Conservation (phyloP, 1,284 basidiomycete species). For the Leccinum pachyderme region DNA sequence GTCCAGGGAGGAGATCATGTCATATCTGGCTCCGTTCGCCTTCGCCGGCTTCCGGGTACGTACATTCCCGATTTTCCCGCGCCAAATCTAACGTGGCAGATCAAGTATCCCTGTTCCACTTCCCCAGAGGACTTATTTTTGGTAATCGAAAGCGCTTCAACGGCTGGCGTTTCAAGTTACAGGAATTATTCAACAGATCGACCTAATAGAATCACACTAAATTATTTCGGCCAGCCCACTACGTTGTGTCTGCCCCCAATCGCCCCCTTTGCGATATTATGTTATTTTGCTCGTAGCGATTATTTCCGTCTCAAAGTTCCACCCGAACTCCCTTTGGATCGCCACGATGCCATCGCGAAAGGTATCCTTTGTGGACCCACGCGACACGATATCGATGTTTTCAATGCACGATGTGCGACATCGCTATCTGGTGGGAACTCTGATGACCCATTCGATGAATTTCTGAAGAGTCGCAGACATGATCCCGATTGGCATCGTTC, state of each 20-base stretch:
- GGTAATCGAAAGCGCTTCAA: constrained; percentile 5
- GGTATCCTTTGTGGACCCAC: constrained; percentile 38
- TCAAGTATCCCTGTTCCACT: constrained; percentile 35
- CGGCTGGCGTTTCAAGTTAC: constrained; percentile 1
- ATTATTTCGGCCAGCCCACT: constrained; percentile 42
- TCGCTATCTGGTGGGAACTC: constrained; percentile 27
- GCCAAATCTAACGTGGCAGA: constrained; percentile 12
- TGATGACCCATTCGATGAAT: constrained; percentile 23
- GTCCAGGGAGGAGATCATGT: constrained; percentile 35
- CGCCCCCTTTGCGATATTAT: constrained; percentile 44
- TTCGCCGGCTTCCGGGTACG: constrained; percentile 50
- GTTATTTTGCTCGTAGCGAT: constrained; percentile 46
- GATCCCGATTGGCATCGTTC: constrained; percentile 34
- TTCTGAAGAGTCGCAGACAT: constrained; percentile 31
- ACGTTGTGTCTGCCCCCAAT: constrained; percentile 39
- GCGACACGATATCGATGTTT: constrained; percentile 43
- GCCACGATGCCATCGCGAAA: constrained; percentile 24
- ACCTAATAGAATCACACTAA: constrained; percentile 29
- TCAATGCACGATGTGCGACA: constrained; percentile 41
- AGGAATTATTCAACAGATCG: constrained; percentile 28
- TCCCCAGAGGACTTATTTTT: constrained; percentile 24
- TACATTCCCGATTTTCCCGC: constrained; percentile 9
- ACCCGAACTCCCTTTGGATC: constrained; percentile 34
- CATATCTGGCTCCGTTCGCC: constrained; percentile 42
- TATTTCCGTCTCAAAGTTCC: constrained; percentile 36